Base-by-base conservation (phyloP, 257 asterid species). In the Lycium ferocissimum region DNA sequence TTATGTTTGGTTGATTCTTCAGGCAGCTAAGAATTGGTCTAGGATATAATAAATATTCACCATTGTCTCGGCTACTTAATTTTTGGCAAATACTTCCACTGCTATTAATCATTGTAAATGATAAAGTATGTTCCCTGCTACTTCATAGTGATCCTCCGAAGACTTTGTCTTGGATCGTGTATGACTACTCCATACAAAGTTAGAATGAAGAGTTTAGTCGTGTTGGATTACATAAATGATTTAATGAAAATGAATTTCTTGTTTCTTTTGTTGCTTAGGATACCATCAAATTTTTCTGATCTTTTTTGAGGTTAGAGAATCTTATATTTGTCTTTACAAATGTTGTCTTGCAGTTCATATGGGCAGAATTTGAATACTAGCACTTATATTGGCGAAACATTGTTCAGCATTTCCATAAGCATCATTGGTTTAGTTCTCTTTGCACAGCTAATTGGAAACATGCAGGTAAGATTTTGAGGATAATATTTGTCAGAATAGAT, bases 361-460 rank as follows among this genome's bases (percentile, higher is more conserved):
- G 99, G 98, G 69, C 98, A 95, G 91, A 94, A 93, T 88, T 81
- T 97, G 89, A 83, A 56, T 84, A 96, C 99, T 40, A 95, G 99
- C 92, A 97, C 95, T 33, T 97, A 93, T 72, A 86, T 95, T 20
- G 99, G 99, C 1, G 99, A 97, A 91, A 97, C 98, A 12, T 18
- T 79, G 18, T 97, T 97, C 87, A 94, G 98, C 89, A 87, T 92
- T 66, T 84, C 58, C 58, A 57, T 97, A 87, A 91, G 97, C 84
- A 89, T 97, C 81, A 88, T 89, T n/a, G 99, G 99, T 12, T 90
- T 97, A 81, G 83, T 97, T 86, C 92, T 97, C 9, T 97, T 92
- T 63, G 97, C 99, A 2, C 98, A 92, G 88, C 72, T 97, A 86
- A 97, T 97, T 33, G 99, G 99, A 45, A 93, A 97, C 89, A 94